Evolutionary conservation across 768 basidiomycete species (phyloP).

Genomic region (Termitomyces eurrhizus): DNA sequence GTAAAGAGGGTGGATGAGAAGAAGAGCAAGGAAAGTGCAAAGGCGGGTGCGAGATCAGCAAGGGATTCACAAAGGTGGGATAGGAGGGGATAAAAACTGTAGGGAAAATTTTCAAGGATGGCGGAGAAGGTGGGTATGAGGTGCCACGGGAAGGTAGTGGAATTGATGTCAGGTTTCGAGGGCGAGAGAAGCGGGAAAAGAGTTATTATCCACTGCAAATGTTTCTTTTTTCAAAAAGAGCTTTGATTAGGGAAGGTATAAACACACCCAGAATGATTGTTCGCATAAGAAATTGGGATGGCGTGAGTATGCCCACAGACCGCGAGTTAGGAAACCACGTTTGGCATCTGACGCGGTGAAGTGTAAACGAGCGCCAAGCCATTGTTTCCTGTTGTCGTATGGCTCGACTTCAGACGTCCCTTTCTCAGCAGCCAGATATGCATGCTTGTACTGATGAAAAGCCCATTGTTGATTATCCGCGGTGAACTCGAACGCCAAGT

Average conservation of each 20-base stretch:
- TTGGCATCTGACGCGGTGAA: conserved; percentile 66
- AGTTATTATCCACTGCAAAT: conserved; percentile 58
- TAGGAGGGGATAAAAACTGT: conserved; percentile 18
- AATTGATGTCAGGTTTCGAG: conserved; percentile 22
- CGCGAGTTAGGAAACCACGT: conserved; percentile 81
- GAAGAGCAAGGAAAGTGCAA: conserved; percentile 69
- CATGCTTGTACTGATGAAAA: conserved; percentile 77
- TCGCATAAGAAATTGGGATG: conserved; percentile 96
- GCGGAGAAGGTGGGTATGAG: conserved; percentile 14
- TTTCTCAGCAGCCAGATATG: conserved; percentile 28
- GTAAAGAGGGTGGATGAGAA: conserved; percentile 74
- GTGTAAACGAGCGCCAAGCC: conserved; percentile 60
- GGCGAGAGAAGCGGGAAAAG: conserved; percentile 59
- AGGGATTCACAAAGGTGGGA: conserved; percentile 26
- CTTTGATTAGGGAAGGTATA: not conserved
- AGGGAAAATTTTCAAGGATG: conserved; percentile 17
- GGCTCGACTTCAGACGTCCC: conserved; percentile 25
- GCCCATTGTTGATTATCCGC: conserved; percentile 92
- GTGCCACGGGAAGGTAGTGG: conserved; percentile 12
- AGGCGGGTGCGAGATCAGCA: conserved; percentile 44
- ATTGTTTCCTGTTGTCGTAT: conserved; percentile 47
- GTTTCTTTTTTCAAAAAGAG: conserved; percentile 6
- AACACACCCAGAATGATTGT: conserved; percentile 77
- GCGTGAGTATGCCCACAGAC: conserved; percentile 82
- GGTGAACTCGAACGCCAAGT: conserved; percentile 69